Conservation (phyloP, 1,139 yeast genomes). For the Debaryomyces sp. region DNA sequence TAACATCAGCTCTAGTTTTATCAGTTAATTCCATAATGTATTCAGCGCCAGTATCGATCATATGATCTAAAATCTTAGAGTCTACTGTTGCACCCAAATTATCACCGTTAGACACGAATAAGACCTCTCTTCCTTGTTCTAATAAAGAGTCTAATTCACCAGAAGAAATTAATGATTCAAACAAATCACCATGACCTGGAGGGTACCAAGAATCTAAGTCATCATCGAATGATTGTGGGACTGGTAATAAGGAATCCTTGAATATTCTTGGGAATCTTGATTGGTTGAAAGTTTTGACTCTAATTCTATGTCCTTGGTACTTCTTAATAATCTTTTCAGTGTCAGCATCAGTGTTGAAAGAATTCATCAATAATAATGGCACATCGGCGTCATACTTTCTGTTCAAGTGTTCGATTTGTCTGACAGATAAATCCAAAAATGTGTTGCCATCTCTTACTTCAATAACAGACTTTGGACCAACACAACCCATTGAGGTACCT, state of each 20-base stretch:
- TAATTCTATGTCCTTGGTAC: conserved; percentile 94
- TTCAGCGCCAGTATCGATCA: conserved; percentile 89
- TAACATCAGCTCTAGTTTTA: conserved; percentile 98
- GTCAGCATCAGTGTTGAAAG: conserved; percentile 96
- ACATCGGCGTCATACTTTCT: conserved; percentile 90
- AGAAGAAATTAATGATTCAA: conserved; percentile 84
- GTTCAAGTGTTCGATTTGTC: conserved; percentile 96
- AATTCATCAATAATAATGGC: conserved; percentile 95
- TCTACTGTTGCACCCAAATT: conserved; percentile 98
- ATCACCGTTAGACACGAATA: conserved; percentile 97
- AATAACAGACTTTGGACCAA: conserved; percentile 96
- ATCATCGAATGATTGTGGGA: conserved; percentile 78
- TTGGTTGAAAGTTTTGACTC: conserved; percentile 95
- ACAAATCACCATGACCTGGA: conserved; percentile 98
- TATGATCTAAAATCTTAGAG: conserved; percentile 85
- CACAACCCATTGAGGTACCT: conserved; percentile 99
- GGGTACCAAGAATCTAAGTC: conserved; percentile 92
- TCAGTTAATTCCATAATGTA: conserved; percentile 98
- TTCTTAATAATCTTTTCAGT: conserved; percentile 94
- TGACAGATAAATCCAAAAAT: conserved; percentile 89
- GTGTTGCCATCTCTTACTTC: conserved; percentile 99
- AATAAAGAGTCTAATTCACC: conserved; percentile 91
- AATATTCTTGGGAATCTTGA: conserved; percentile 94
- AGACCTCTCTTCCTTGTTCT: conserved; percentile 91
- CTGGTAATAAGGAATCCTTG: conserved; percentile 93